Evolutionary conservation across 371 early-diverging fungal species (phyloP).

Genomic region (Mortierella sp.): DNA sequence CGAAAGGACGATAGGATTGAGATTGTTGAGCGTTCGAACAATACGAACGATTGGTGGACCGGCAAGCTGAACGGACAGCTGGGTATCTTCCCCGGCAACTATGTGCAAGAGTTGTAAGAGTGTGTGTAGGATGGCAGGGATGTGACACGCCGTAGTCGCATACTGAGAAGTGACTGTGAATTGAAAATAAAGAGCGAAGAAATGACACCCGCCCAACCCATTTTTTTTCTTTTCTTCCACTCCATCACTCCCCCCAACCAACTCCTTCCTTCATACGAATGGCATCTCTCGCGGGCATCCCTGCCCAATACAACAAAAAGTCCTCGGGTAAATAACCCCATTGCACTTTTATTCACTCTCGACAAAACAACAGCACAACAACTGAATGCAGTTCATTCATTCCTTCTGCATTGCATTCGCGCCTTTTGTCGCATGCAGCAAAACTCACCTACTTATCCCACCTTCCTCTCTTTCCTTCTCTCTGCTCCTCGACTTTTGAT

Average conservation of each 20-base stretch:
- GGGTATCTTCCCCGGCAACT: conserved; percentile 78
- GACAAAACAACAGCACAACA: neutral
- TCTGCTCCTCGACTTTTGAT: neutral
- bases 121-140: too few relatives aligned
- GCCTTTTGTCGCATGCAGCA: neutral
- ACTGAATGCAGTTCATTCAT: too few relatives aligned
- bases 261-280: conserved; percentile 17
- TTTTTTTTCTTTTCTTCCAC: conserved; percentile 2
- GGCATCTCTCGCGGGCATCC: conserved; percentile 45
- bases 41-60: conserved; percentile 83
- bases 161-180: neutral
- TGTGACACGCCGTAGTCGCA: too few relatives aligned
- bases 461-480: neutral
- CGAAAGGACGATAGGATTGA: conserved; percentile 76
- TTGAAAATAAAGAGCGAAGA: neutral
- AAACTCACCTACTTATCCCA: neutral
- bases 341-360: neutral
- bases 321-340: conserved; percentile 45
- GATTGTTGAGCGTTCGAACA: conserved; percentile 68
- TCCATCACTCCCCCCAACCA: neutral
- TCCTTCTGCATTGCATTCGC: neutral
- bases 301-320: conserved; percentile 57
- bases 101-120: conserved; percentile 16
- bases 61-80: conserved; percentile 70
- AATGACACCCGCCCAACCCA: neutral